Percentiles rank a stretch among this genome's conserved stretches.
These are phyloP conservation scores for Sporothrix inflata DNA, from an alignment of 2,329 filamentous ascomycete species.

Conservation along the genomic window DNA sequence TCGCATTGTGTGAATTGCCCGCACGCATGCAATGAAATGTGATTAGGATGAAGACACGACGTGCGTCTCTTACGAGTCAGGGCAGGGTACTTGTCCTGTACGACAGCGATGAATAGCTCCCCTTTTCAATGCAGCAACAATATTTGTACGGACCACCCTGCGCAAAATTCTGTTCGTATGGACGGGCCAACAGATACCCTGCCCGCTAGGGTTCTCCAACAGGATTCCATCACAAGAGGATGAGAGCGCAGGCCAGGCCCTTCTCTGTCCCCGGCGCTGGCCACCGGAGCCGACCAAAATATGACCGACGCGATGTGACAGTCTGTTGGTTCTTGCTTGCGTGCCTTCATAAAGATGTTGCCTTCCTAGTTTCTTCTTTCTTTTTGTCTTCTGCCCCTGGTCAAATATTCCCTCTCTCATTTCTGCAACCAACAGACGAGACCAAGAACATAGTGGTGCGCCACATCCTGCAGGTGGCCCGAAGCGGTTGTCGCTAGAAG, in stretches of 20 bases:
- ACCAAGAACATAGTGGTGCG: background rate
- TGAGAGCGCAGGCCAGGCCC: no score
- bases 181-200: no score
- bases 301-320: background rate
- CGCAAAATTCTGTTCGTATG: no score
- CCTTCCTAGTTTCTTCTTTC: background rate
- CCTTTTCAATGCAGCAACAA: no score
- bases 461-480: constrained; percentile 6
- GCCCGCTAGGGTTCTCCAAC: background rate
- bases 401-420: background rate
- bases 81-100: no score
- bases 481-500: background rate
- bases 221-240: background rate
- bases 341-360: background rate
- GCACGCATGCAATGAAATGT: background rate
- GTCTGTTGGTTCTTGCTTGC: background rate
- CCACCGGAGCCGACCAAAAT: background rate
- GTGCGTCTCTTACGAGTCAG: no score
- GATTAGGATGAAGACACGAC: background rate
- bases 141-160: no score
- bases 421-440: background rate
- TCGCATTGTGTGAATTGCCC: background rate
- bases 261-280: background rate
- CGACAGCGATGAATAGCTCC: no score
- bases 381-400: background rate